phyloP scores from a whole-genome alignment of 2,329 filamentous ascomycete genomes.

The Aspergillus tamarii region DNA sequence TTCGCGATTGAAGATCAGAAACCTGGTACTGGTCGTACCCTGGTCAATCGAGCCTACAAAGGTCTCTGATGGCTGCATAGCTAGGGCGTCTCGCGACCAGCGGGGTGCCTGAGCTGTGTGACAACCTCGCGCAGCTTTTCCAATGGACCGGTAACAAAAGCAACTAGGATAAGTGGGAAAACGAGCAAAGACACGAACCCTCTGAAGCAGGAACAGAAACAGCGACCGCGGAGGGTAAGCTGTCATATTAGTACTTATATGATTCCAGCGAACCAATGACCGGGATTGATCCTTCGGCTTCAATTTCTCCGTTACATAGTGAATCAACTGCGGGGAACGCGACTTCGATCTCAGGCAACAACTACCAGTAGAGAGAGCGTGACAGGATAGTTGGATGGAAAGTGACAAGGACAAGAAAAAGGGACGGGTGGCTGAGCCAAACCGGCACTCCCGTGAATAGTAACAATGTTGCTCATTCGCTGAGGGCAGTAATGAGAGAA shows the following conservation, averaged over 20 bases:
- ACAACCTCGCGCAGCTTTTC: not conserved
- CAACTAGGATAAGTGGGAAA: not conserved
- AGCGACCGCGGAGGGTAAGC: constrained; percentile 1
- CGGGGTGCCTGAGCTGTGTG: not conserved
- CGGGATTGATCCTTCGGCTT: not conserved
- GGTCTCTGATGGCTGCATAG: constrained; percentile 30
- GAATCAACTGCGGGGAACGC: constrained; percentile 4
- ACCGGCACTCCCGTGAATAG: not conserved
- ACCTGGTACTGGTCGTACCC: constrained; percentile 84
- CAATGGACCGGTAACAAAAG: not conserved
- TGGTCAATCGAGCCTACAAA: constrained; percentile 90
- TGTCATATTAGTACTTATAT: constrained; percentile 9
- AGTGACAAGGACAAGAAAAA: not conserved
- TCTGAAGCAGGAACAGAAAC: not conserved
- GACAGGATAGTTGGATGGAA: not conserved
- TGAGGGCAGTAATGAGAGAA: not conserved
- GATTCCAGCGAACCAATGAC: not conserved
- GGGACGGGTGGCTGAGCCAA: constrained; percentile 2
- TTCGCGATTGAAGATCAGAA: constrained; percentile 81
- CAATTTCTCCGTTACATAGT: constrained; percentile 1
- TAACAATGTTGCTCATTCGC: constrained; percentile 3
- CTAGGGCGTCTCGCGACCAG: not conserved
- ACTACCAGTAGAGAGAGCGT: not conserved
- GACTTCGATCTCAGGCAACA: not conserved
- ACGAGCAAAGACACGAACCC: not conserved